Evolutionary conservation across 305 asterid species (phyloP), one percentile per base, ranked within the genome.

Genomic region (Solanum hybrid): DNA sequence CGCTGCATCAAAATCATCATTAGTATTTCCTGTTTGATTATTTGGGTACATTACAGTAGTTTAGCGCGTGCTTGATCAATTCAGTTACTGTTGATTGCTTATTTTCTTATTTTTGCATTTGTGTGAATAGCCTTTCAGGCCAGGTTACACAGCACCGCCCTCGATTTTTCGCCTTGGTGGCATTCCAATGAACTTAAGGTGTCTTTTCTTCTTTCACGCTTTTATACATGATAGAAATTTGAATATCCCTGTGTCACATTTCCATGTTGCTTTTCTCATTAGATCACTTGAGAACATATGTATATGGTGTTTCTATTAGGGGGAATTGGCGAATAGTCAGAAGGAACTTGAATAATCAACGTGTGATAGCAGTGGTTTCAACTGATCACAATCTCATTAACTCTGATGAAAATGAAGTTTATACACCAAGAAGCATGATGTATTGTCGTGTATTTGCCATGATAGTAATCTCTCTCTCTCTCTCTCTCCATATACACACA

Each of bases 91-190:
- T 71, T 71, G 39, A 74, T 87, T 73, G 36, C 73, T 87, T 37
- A 36, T 69, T 42, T 37, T 10, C 14, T 39, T 39, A 16, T 87
- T 13, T 35, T 40, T 74, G 85, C 42, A 40, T 79, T 78, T 51
- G 76, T 84, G 8, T 57, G 24, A 75, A 91, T 95, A 97, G 99
- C 98, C 91, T 92, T 97, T 94, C 94, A 94, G 93, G 94, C 99
- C 98, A 33, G 99, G 98, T 79, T 97, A 97, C 90, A 95, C 98
- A 12, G 98, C 99, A 37, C 99, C 99, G 18, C 99, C 98, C 16
- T 98, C 98, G 13, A 95, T 96, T 81, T 95, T 96, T 87, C 97
- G 96, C 11, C 92, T 96, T 57, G 97, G 97, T 16, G 95, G 98
- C 20, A 96, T 96, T 82, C 96, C 98, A 16, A 92, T 96, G 98